Evolutionary conservation across 768 basidiomycete genomes (phyloP).

Genomic region (Collybiopsis luxurians): DNA sequence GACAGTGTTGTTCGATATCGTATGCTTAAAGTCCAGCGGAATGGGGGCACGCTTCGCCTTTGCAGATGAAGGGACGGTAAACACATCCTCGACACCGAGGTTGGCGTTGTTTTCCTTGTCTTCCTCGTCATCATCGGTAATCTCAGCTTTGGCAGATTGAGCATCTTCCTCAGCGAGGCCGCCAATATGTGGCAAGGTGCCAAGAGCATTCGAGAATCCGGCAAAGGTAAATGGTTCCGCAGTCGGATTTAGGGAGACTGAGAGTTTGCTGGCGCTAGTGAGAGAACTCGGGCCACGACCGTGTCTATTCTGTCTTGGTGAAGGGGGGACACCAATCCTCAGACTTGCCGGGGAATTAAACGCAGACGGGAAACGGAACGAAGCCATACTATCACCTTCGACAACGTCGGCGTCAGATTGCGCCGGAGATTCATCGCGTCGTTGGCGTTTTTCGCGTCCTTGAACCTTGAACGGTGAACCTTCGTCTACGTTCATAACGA

Average conservation of each 20-base stretch:
- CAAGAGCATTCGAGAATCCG: slow-evolving; percentile 47
- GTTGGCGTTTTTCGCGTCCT: slow-evolving; percentile 79
- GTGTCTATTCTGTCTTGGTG: background rate
- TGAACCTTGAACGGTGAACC: slow-evolving; percentile 50
- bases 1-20: slow-evolving; percentile 66
- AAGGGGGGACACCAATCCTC: slow-evolving; percentile 18
- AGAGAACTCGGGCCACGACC: slow-evolving; percentile 19
- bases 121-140: slow-evolving; percentile 15
- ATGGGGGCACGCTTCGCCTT: slow-evolving; percentile 69
- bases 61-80: background rate
- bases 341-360: slow-evolving; percentile 48
- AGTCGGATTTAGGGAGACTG: slow-evolving; percentile 33
- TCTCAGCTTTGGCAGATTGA: slow-evolving; percentile 9
- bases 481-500: slow-evolving; percentile 17
- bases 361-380: slow-evolving; percentile 72
- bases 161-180: slow-evolving; percentile 13
- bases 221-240: slow-evolving; percentile 68
- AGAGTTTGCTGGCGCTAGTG: slow-evolving; percentile 7
- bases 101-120: slow-evolving; percentile 14
- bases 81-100: background rate
- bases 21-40: slow-evolving; percentile 72
- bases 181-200: slow-evolving; percentile 2
- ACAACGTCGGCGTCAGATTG: slow-evolving; percentile 25
- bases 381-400: slow-evolving; percentile 65
- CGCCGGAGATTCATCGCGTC: slow-evolving; percentile 42